Base-by-base conservation (phyloP, 2,329 filamentous ascomycete species). In the Epichloe brachyelytri region DNA sequence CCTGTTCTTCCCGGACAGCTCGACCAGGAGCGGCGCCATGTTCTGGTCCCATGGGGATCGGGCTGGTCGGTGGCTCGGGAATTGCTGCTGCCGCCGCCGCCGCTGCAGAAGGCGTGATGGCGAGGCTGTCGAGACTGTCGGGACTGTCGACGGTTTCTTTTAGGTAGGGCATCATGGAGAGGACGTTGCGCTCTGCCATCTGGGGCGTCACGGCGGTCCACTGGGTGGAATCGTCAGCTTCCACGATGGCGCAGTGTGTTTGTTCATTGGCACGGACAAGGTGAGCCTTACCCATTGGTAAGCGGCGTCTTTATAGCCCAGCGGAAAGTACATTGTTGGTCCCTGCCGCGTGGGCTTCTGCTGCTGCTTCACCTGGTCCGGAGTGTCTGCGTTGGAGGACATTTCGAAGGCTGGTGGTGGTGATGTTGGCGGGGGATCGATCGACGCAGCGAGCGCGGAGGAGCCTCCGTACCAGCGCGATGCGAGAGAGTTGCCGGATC, bases 231-330 rank as follows among this genome's bases (percentile, higher is more conserved):
- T 6, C 8, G 19, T 46, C 33, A 46, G 44, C 7, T 36, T 20
- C n/a, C 26, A 43, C 26, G 15, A 15, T 5, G 26, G 4, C 3
- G 43, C 4, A 14, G n/a, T 4, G 15, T 19, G 19, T 45, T 34
- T 45, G 30, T 19, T 45, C 12, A 22, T 14, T 8, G 8, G 30
- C n/a, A 45, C 17, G 30, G 15, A 15, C 26, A 33, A 12, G 17
- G 15, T 14, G 11, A 26, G 12, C 17, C 82, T 56, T 69, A 88
- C 86, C 88, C 93, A 97, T 76, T 97, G 91, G 58, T 79, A 84
- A 56, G 88, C 88, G 15, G 88, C 91, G 53, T 95, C 89, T 62
- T 90, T 93, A 71, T 95, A 95, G 47, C 89, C 84, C 20, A 97
- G 71, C 2, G 93, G 90, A 58, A 98, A 97, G 66, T 78, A 83